Percentiles rank a stretch among this genome's conserved stretches.
These are phyloP conservation scores for Cytospora piceicola DNA, from an alignment of 2,329 filamentous ascomycete genomes.

Conservation along the genomic window DNA sequence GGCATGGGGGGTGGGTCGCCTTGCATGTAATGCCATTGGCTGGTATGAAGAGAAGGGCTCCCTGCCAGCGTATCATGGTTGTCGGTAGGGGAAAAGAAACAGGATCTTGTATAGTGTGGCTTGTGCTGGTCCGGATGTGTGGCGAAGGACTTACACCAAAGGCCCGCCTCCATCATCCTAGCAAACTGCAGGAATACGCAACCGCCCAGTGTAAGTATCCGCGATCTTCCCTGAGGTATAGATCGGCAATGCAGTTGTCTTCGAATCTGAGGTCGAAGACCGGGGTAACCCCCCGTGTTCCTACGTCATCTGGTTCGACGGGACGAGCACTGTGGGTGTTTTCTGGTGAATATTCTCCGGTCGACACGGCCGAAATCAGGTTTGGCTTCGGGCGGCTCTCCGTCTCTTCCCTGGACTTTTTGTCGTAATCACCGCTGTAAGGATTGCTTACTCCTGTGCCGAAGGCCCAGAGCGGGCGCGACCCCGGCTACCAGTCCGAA, in stretches of 20 bases:
- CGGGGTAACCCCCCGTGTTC: constrained; percentile 3
- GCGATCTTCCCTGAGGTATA: constrained; percentile 15
- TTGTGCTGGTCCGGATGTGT: constrained; percentile 27
- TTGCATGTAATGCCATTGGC: constrained; percentile 30
- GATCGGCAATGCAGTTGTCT: constrained; percentile 21
- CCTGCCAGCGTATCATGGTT: constrained; percentile 25
- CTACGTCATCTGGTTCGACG: constrained; percentile 25
- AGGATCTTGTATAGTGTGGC: constrained; percentile 32
- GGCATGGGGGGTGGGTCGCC: constrained; percentile 17
- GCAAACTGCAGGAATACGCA: constrained; percentile 6
- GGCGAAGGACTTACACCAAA: constrained; percentile 31
- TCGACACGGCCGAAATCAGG: constrained; percentile 2
- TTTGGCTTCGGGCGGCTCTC: constrained; percentile 8
- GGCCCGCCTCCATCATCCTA: constrained; percentile 8
- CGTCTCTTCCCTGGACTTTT: neutral
- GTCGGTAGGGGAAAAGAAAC: constrained; percentile 28
- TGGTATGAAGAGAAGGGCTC: constrained; percentile 5
- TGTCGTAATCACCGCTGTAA: neutral
- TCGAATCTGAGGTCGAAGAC: constrained; percentile 6
- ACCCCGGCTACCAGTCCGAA: neutral
- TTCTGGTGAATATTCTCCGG: constrained; percentile 8
- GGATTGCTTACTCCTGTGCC: neutral
- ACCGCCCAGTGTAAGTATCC: neutral
- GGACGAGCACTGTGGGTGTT: constrained; percentile 12
- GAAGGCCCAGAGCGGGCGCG: neutral